A percentile compares a stretch with the other conserved stretches of the same genome.
phyloP scores from a whole-genome alignment of 2,329 filamentous ascomycete species.

The Colletotrichum sp. region DNA sequence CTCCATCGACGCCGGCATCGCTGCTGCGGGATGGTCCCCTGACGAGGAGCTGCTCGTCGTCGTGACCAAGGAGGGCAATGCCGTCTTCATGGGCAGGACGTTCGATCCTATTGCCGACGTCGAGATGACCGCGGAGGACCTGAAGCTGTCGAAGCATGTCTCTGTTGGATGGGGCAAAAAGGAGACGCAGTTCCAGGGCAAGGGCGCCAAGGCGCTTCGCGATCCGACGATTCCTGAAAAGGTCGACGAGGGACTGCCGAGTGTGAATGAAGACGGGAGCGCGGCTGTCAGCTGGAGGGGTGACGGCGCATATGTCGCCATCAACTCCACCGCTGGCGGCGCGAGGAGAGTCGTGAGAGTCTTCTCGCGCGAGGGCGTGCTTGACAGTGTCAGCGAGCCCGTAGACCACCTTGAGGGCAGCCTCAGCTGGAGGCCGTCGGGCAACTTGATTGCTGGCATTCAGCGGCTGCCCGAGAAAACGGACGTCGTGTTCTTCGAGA shows the following conservation, averaged over 20 bases:
- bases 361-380: slow-evolving; percentile 85
- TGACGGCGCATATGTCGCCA: slow-evolving; percentile 87
- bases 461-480: slow-evolving; percentile 73
- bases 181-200: slow-evolving; percentile 97
- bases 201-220: slow-evolving; percentile 81
- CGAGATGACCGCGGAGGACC: slow-evolving; percentile 74
- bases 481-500: slow-evolving; percentile 93
- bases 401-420: slow-evolving; percentile 89
- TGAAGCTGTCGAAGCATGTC: slow-evolving; percentile 89
- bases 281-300: slow-evolving; percentile 90
- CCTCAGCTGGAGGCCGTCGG: slow-evolving; percentile 89
- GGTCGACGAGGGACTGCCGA: slow-evolving; percentile 82
- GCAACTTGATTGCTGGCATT: slow-evolving; percentile 88
- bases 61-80: slow-evolving; percentile 77
- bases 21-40: slow-evolving; percentile 89
- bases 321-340: slow-evolving; percentile 77
- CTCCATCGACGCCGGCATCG: slow-evolving; percentile 90
- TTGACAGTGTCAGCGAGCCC: slow-evolving; percentile 94
- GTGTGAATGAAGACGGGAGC: slow-evolving; percentile 72
- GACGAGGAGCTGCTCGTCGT: slow-evolving; percentile 91
- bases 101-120: slow-evolving; percentile 86
- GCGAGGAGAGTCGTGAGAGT: slow-evolving; percentile 83
- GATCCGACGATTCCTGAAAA: slow-evolving; percentile 96
- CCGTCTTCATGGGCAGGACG: slow-evolving; percentile 90
- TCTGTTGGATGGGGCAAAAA: slow-evolving; percentile 98